Evolutionary conservation across 1,139 yeast genomes (phyloP).

Genomic region (Candida glucosophila): DNA sequence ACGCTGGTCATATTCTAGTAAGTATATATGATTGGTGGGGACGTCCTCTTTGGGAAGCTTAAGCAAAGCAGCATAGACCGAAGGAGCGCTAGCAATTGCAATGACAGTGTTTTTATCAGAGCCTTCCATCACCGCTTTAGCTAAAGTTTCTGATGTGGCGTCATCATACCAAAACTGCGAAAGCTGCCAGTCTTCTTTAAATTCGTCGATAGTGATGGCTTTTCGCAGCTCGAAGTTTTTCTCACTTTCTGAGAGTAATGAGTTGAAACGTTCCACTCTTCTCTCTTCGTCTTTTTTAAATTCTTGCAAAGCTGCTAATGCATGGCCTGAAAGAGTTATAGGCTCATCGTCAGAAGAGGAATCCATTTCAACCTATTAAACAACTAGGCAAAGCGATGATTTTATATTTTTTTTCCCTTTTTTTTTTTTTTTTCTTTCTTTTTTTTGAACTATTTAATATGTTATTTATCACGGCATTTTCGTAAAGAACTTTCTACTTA

Average conservation of each 20-base stretch:
- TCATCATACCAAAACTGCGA: conserved; percentile 88
- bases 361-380: too few species aligned
- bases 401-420: too few species aligned
- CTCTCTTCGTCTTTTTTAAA: conserved; percentile 60
- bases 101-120: conserved; percentile 65
- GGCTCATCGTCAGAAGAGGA: conserved; percentile 37
- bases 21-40: conserved; percentile 61
- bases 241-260: conserved; percentile 53
- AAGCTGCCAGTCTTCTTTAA: conserved; percentile 88
- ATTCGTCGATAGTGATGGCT: conserved; percentile 45
- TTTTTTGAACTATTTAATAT: too few species aligned
- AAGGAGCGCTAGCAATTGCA: conserved; percentile 81
- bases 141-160: conserved; percentile 58
- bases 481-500: too few species aligned
- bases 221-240: conserved; percentile 28
- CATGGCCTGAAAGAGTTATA: conserved; percentile 50
- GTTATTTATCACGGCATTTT: too few species aligned
- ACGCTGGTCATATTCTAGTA: conserved; percentile 71
- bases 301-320: conserved; percentile 71
- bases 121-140: conserved; percentile 64
- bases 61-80: conserved; percentile 79
- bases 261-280: conserved; percentile 50
- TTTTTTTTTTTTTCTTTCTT: too few species aligned
- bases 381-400: too few species aligned
- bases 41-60: conserved; percentile 41